phyloP scores from a whole-genome alignment of 2,329 filamentous ascomycete species.

The Xylaria sp. region DNA sequence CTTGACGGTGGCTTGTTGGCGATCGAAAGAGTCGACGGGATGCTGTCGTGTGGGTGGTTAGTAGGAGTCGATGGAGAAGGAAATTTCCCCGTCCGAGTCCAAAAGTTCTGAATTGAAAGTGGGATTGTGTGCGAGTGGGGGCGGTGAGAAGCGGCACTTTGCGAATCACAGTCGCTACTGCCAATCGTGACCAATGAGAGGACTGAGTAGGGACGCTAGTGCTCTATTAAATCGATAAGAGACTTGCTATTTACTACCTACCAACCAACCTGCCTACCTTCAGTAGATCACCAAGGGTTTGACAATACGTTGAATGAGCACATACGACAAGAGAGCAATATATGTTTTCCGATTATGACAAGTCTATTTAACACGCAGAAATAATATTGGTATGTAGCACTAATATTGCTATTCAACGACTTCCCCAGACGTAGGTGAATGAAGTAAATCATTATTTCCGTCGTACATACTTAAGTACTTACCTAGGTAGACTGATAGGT shows the following conservation, averaged over 20 bases:
- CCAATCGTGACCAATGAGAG: background rate
- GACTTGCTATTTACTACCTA: background rate
- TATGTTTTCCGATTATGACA: no score
- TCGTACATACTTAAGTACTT: no score
- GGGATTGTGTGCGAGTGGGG: constrained; percentile 49
- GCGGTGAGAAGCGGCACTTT: constrained; percentile 61
- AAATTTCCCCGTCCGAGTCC: constrained; percentile 31
- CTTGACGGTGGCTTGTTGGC: constrained; percentile 60
- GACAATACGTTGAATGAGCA: no score
- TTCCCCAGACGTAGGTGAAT: background rate
- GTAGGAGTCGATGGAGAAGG: constrained; percentile 41
- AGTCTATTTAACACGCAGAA: background rate
- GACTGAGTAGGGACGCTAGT: background rate
- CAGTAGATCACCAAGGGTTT: no score
- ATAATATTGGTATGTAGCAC: background rate
- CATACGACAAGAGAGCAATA: no score
- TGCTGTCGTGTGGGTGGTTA: constrained; percentile 54
- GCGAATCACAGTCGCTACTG: background rate
- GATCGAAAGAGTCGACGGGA: constrained; percentile 54
- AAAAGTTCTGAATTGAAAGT: constrained; percentile 34
- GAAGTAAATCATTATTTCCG: background rate
- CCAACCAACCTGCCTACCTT: no score
- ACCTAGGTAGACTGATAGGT: no score
- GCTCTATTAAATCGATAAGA: background rate
- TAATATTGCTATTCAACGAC: background rate